Evolutionary conservation across 768 basidiomycete genomes (phyloP).

Genomic region (Mycena chlorophos): DNA sequence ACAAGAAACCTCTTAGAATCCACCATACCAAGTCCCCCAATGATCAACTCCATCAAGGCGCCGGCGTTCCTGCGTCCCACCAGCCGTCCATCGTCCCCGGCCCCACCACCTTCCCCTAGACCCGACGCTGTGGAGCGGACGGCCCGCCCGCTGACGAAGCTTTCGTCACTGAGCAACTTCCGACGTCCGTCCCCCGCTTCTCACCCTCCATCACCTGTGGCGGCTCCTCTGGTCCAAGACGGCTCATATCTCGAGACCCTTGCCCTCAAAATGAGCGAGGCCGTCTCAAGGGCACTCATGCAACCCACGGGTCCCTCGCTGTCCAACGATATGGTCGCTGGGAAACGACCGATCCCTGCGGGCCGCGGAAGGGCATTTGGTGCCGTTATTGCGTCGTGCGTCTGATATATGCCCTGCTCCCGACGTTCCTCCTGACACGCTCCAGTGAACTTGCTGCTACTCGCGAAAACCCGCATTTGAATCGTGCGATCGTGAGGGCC

Average conservation of each 20-base stretch:
- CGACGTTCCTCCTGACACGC: slow-evolving; percentile 19
- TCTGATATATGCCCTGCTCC: slow-evolving; percentile 21
- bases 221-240: slow-evolving; percentile 63
- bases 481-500: slow-evolving; percentile 68
- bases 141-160: slow-evolving; percentile 54
- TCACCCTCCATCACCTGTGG: slow-evolving; percentile 31
- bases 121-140: slow-evolving; percentile 49
- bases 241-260: slow-evolving; percentile 79
- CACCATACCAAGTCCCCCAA: slow-evolving; percentile 26
- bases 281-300: slow-evolving; percentile 71
- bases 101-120: slow-evolving; percentile 40
- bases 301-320: slow-evolving; percentile 59
- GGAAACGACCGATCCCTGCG: slow-evolving; percentile 70
- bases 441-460: slow-evolving; percentile 69
- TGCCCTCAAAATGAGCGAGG: slow-evolving; percentile 76
- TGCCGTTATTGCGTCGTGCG: slow-evolving; percentile 69
- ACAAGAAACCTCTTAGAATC: slow-evolving; percentile 33
- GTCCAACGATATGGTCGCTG: slow-evolving; percentile 55
- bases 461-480: slow-evolving; percentile 61
- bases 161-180: slow-evolving; percentile 57
- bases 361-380: slow-evolving; percentile 73
- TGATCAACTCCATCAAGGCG: slow-evolving; percentile 69
- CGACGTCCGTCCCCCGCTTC: slow-evolving; percentile 56
- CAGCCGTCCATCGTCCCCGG: slow-evolving; percentile 64
- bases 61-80: slow-evolving; percentile 66